phyloP scores from a whole-genome alignment of 192 early-diverging fungal genomes.

The Backusella psychrophila region DNA sequence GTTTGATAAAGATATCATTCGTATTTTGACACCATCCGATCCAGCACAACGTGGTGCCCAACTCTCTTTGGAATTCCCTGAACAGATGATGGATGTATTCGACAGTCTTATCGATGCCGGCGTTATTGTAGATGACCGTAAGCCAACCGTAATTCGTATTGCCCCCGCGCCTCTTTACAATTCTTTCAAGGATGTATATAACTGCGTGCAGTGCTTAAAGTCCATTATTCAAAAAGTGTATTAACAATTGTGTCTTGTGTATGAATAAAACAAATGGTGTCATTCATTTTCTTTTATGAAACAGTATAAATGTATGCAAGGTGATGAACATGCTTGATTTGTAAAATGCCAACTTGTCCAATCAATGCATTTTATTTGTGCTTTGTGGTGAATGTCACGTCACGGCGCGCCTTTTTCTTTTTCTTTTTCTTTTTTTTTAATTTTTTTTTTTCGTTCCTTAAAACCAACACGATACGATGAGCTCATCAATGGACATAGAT shows the following conservation, averaged over 20 bases:
- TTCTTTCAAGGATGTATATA: conserved; percentile 77
- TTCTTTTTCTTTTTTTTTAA: not conserved
- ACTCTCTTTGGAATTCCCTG: conserved; percentile 69
- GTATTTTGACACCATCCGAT: conserved; percentile 80
- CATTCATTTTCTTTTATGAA: too few relatives aligned
- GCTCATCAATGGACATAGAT: conserved; percentile 17
- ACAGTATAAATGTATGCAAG: too few relatives aligned
- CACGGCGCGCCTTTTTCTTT: not conserved
- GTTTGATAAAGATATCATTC: conserved; percentile 35
- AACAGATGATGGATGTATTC: conserved; percentile 64
- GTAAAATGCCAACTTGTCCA: not conserved
- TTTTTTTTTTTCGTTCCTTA: not conserved
- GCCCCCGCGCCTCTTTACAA: conserved; percentile 92
- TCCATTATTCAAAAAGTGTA: conserved; percentile 40
- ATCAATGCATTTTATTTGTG: not conserved
- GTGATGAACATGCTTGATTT: not conserved
- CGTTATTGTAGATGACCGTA: conserved; percentile 85
- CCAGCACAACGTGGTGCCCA: conserved; percentile 81
- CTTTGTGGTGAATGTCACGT: not conserved
- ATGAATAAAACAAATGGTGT: not conserved
- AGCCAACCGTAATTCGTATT: conserved; percentile 88
- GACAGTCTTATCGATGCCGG: conserved; percentile 56
- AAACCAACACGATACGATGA: not conserved
- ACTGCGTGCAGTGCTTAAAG: conserved; percentile 62
- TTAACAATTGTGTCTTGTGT: not conserved